Percentiles rank a stretch among this genome's conserved stretches.
Evolutionary conservation across 2,329 filamentous ascomycete species (phyloP).

Genomic region (Epichloe typhina): DNA sequence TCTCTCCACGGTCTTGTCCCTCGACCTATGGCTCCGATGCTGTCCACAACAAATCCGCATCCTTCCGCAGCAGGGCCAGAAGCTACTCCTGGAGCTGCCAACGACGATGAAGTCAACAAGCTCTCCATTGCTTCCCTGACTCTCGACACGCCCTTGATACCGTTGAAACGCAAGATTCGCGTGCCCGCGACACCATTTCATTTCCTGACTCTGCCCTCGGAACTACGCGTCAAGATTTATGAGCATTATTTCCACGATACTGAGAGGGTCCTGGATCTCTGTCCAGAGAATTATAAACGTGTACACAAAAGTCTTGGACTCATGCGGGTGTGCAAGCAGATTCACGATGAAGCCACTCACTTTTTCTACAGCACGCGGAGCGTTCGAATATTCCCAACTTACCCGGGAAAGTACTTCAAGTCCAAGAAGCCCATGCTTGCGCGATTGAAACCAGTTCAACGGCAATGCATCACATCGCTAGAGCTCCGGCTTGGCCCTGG

Average conservation of each 20-base stretch:
- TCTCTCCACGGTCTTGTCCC: conserved; percentile 14
- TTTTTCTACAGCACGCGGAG: conserved; percentile 51
- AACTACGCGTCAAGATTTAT: conserved; percentile 59
- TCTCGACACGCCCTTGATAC: conserved; percentile 24
- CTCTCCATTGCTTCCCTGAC: conserved; percentile 31
- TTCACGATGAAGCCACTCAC: conserved; percentile 51
- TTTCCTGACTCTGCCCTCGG: conserved; percentile 55
- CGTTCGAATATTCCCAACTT: conserved; percentile 54
- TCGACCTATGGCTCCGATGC: conserved; percentile 14
- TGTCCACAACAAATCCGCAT: conserved; percentile 22
- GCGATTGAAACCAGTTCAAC: conserved; percentile 47
- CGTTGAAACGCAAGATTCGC: conserved; percentile 18
- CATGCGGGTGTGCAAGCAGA: conserved; percentile 44
- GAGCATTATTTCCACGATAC: conserved; percentile 43
- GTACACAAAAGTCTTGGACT: conserved; percentile 47
- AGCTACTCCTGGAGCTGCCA: conserved; percentile 23
- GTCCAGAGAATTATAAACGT: conserved; percentile 49
- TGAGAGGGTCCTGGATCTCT: conserved; percentile 49
- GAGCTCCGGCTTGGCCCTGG: conserved; percentile 62
- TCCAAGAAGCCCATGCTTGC: conserved; percentile 59
- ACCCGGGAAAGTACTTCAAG: conserved; percentile 54
- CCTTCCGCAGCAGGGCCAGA: conserved; percentile 18
- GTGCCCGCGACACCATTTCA: conserved; percentile 37
- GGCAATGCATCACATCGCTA: conserved; percentile 46
- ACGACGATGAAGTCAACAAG: conserved; percentile 26